phyloP scores from a whole-genome alignment of 164 flowering plant species.

The Kalanchoe fedtschenkoi region DNA sequence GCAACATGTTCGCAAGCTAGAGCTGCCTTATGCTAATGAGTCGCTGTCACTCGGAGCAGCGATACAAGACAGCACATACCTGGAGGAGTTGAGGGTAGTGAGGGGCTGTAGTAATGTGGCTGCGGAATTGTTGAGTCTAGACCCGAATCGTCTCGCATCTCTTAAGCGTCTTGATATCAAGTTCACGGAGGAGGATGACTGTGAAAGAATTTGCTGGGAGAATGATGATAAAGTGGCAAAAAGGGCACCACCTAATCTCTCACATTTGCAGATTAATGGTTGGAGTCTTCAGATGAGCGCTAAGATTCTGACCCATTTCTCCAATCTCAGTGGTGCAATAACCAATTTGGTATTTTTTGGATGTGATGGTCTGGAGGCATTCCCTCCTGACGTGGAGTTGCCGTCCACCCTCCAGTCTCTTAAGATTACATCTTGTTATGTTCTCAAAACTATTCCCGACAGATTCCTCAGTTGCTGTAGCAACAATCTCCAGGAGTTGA shows the following conservation, averaged over 20 bases:
- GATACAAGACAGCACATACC: background rate
- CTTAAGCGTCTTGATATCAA: background rate
- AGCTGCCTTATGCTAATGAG: background rate
- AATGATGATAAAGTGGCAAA: background rate
- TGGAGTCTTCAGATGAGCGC: background rate
- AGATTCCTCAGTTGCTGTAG: background rate
- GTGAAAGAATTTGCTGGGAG: too few species aligned
- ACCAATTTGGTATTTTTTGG: background rate
- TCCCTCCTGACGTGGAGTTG: background rate
- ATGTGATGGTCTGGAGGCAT: background rate
- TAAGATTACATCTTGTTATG: background rate
- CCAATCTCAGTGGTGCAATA: background rate
- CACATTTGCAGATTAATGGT: background rate
- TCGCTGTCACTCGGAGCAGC: background rate
- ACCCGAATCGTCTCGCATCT: background rate
- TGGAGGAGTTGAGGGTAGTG: background rate
- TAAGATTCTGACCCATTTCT: background rate
- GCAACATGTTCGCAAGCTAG: background rate
- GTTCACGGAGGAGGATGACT: too few species aligned
- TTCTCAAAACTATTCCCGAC: background rate
- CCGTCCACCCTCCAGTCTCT: background rate
- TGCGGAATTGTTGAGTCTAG: background rate
- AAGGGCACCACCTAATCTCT: background rate
- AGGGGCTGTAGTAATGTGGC: background rate
- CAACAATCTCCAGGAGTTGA: background rate